phyloP scores from a whole-genome alignment of 208 protist species.

The Acanthamoeba comandoni region DNA sequence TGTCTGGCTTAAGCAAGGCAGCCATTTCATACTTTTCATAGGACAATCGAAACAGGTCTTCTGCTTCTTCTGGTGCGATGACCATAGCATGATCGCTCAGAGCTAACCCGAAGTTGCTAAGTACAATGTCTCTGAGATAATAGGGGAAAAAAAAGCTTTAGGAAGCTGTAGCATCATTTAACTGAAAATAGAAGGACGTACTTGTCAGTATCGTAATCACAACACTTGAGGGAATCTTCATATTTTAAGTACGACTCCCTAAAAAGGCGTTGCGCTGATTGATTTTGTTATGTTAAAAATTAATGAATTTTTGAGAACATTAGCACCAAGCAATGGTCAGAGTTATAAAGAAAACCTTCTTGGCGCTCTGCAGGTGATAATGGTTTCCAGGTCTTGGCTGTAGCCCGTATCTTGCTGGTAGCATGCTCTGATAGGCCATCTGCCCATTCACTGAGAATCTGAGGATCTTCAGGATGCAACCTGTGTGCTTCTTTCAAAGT shows the following conservation, averaged over 20 bases:
- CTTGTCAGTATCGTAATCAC: background rate
- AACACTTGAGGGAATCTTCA: background rate
- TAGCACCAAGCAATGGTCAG: slow-evolving; percentile 21
- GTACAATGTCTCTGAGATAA: slow-evolving; percentile 59
- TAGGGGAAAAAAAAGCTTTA: background rate
- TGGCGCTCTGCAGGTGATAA: slow-evolving; percentile 3
- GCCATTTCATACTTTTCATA: slow-evolving; percentile 64
- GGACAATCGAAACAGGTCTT: slow-evolving; percentile 34
- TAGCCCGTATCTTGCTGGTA: slow-evolving; percentile 52
- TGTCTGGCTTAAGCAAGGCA: slow-evolving; percentile 42
- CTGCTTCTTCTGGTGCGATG: background rate
- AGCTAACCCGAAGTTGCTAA: slow-evolving; percentile 69
- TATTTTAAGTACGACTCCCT: slow-evolving; percentile 65
- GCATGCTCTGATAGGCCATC: slow-evolving; percentile 66
- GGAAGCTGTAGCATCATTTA: background rate
- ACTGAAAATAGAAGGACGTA: too few species aligned
- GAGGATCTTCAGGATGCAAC: slow-evolving; percentile 26
- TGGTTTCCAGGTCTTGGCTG: background rate
- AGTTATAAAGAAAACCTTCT: background rate
- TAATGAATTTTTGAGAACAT: background rate
- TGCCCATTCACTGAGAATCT: slow-evolving; percentile 64
- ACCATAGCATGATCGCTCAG: slow-evolving; percentile 75
- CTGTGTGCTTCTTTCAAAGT: slow-evolving; percentile 39
- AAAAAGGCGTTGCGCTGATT: slow-evolving; percentile 50
- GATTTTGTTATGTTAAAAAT: background rate